A percentile compares a stretch with the other conserved stretches of the same genome.
These are phyloP conservation scores for Taiozyma onychis DNA, from an alignment of 1,139 yeast species.

Conservation along the genomic window DNA sequence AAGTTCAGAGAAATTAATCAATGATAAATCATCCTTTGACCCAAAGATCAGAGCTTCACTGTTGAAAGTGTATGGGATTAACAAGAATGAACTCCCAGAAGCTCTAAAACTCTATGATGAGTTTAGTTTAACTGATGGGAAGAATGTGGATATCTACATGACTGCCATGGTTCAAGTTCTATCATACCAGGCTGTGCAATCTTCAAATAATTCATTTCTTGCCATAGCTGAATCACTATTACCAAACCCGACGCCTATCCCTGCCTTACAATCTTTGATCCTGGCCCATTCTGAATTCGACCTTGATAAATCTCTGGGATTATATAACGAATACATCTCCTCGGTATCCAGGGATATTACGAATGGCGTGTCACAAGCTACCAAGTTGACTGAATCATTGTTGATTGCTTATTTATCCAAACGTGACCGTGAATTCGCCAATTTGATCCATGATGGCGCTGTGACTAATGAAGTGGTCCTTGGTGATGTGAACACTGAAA, in stretches of 20 bases:
- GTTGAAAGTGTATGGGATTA: constrained; percentile 36
- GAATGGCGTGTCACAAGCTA: constrained; percentile 38
- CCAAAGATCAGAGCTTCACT: constrained; percentile 11
- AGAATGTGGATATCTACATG: constrained; percentile 31
- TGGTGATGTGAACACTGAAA: constrained; percentile 38
- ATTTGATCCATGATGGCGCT: constrained; percentile 54
- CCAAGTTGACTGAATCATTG: constrained; percentile 48
- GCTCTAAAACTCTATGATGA: constrained; percentile 43
- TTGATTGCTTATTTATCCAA: constrained; percentile 42
- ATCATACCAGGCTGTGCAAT: constrained; percentile 37
- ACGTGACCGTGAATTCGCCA: constrained; percentile 58
- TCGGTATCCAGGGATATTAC: constrained; percentile 28
- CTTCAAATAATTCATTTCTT: constrained; percentile 28
- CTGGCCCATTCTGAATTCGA: constrained; percentile 42
- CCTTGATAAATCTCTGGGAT: constrained; percentile 38
- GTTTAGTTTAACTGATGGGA: constrained; percentile 36
- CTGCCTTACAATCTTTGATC: constrained; percentile 39
- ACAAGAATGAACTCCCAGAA: constrained; percentile 31
- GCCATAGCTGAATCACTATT: constrained; percentile 43
- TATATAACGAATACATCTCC: constrained; percentile 47
- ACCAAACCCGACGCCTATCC: constrained; percentile 32
- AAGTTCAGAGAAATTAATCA: constrained; percentile 3
- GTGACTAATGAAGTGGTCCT: constrained; percentile 36
- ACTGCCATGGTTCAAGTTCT: constrained; percentile 32
- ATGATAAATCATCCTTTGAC: constrained; percentile 2